These are phyloP conservation scores for Tylopilus sp. DNA, from an alignment of 768 basidiomycete species.

Conservation along the genomic window DNA sequence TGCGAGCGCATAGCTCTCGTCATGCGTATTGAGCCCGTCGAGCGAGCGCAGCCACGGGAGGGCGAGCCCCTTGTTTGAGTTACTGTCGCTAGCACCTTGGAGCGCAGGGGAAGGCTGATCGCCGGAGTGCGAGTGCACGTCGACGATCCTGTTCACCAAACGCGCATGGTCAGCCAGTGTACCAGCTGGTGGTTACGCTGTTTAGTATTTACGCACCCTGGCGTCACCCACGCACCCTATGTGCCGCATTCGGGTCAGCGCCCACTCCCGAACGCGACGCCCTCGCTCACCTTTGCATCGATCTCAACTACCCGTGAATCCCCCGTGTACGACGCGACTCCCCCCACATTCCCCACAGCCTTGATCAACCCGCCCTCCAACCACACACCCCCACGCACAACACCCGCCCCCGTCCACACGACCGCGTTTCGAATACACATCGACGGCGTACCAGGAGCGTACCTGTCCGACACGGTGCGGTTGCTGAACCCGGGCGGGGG, in stretches of 20 bases:
- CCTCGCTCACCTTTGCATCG: constrained; percentile 35
- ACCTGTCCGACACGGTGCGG: constrained; percentile 55
- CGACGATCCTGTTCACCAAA: constrained; percentile 35
- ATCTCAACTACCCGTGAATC: constrained; percentile 33
- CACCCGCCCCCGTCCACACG: constrained; percentile 78
- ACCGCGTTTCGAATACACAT: constrained; percentile 64
- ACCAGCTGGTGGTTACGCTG: no score
- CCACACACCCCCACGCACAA: constrained; percentile 57
- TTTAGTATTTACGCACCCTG: constrained; percentile 38
- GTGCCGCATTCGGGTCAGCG: not conserved
- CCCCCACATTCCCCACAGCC: constrained; percentile 39
- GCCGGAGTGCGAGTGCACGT: constrained; percentile 58
- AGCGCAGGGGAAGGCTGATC: constrained; percentile 38
- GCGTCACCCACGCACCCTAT: constrained; percentile 66
- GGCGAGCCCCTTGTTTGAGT: constrained; percentile 43
- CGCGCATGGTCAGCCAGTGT: not conserved
- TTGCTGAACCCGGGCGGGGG: constrained; percentile 43
- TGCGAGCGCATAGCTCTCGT: constrained; percentile 52
- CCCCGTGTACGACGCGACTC: no score
- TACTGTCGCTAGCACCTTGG: constrained; percentile 47
- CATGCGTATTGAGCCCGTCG: constrained; percentile 75
- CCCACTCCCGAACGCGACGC: no score
- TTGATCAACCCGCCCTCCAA: constrained; percentile 63
- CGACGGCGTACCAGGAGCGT: constrained; percentile 48
- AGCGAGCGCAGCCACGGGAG: constrained; percentile 66